Base-by-base conservation (phyloP, 129 eudicot genomes). In the Centrapalus pauciflorus region DNA sequence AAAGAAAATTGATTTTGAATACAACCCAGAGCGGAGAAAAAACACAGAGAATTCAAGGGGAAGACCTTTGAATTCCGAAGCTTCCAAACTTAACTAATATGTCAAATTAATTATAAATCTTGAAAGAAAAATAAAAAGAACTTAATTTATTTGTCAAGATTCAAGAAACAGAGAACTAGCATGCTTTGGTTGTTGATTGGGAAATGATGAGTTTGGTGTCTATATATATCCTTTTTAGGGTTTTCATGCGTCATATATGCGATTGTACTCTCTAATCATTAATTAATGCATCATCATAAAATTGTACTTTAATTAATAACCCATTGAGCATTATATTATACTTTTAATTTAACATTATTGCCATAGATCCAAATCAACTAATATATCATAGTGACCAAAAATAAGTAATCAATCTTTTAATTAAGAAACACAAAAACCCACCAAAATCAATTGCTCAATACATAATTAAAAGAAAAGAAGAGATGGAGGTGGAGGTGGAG, bases 211-310 rank as follows among this genome's bases (percentile, higher is more conserved):
- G 38, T 29, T 54, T 64, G 66, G 29, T 28, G 30, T 73, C 33
- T 55, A 41, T 62, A 62, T 4, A 37, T 45, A 14, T n/a, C 21
- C 51, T 12, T 28, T 25, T 54, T 55, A 54, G 72, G 76, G 72
- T 55, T 73, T 73, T 27, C 55, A 64, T 63, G 66, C 78, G 64
- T 73, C 77, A 63, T n/a, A n/a, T n/a, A n/a, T 52, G 77, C 64
- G 38, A 27, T 38, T 73, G 72, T 64, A 73, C 72, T 20, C 64
- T 38, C 14, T 49, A 64, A 64, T 66, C 64, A 64, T 73, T 64
- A 64, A 64, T 73, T 64, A 64, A 54, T 43, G 66, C 50, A 73
- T 38, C 78, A 73, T 38, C 78, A 73, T 73, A 48, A 71, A 73
- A 64, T 61, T 54, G 61, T 71, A 64, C 72, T 21, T 19, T 21